Percentiles rank a stretch among this genome's conserved stretches.
Conservation (phyloP, 2,329 filamentous ascomycete genomes). For the Karstenula rhodostoma region DNA sequence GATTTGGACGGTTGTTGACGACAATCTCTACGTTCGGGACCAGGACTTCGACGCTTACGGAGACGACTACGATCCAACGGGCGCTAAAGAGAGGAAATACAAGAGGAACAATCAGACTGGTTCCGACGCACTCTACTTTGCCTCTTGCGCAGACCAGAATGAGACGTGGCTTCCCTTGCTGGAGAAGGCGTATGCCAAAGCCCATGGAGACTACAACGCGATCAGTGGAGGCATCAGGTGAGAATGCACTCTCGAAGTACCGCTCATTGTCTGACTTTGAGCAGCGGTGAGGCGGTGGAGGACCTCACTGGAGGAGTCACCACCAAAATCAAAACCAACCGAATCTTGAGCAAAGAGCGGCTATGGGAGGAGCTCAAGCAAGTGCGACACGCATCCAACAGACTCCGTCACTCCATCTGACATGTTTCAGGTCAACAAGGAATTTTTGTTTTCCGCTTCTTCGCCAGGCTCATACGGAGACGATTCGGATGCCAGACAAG, state of each 20-base stretch:
- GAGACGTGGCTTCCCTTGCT: constrained; percentile 84
- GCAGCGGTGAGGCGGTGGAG: constrained; percentile 60
- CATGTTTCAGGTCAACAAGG: constrained; percentile 68
- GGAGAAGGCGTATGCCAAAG: constrained; percentile 86
- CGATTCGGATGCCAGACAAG: constrained; percentile 64
- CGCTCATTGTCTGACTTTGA: background rate
- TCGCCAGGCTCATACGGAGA: constrained; percentile 63
- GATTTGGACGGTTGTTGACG: constrained; percentile 90
- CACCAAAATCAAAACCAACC: constrained; percentile 70
- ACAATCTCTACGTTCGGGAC: constrained; percentile 82
- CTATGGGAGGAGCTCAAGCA: constrained; percentile 86
- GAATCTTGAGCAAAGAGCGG: constrained; percentile 77
- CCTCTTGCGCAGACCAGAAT: constrained; percentile 75
- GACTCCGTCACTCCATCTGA: background rate
- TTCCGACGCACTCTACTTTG: constrained; percentile 80
- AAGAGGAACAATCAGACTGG: constrained; percentile 75
- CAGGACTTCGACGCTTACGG: constrained; percentile 78
- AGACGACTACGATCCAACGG: constrained; percentile 70
- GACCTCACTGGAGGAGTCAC: constrained; percentile 73
- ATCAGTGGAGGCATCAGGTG: constrained; percentile 71
- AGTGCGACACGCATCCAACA: constrained; percentile 15
- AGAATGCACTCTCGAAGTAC: background rate
- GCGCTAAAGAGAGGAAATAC: constrained; percentile 66
- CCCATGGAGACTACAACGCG: constrained; percentile 78
- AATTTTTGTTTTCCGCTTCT: constrained; percentile 75